A percentile compares a stretch with the other conserved stretches of the same genome.
Evolutionary conservation across 768 basidiomycete species (phyloP).

Genomic region (Lactifluus hygrophoroides): DNA sequence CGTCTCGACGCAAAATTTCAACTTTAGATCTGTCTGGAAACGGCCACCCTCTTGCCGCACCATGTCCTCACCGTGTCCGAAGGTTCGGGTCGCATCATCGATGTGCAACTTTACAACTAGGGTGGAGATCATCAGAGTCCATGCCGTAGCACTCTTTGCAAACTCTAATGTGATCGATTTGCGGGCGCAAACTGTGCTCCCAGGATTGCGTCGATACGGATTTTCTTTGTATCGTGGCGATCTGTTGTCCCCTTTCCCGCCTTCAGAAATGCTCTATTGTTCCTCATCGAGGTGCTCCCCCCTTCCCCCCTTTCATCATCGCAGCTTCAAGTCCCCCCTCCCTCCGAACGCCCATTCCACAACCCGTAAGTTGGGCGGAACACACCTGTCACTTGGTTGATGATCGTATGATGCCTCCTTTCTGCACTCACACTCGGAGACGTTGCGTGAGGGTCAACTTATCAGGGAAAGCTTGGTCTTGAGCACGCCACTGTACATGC

Average conservation of each 20-base stretch:
- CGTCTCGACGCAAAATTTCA: slow-evolving; percentile 44
- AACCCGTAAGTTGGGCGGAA: neutral
- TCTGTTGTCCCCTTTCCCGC: neutral
- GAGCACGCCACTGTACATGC: slow-evolving; percentile 55
- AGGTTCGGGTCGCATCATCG: slow-evolving; percentile 40
- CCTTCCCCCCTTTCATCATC: neutral
- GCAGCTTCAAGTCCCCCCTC: too few relatives aligned
- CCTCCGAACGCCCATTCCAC: neutral
- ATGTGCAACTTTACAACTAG: slow-evolving; percentile 27
- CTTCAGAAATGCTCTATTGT: neutral
- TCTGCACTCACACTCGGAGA: slow-evolving; percentile 51
- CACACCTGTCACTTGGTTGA: neutral
- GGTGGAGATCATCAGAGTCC: slow-evolving; percentile 3
- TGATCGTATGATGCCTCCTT: slow-evolving; percentile 40
- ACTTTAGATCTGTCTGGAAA: slow-evolving; percentile 28
- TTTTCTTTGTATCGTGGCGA: slow-evolving; percentile 39
- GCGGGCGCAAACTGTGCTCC: slow-evolving; percentile 39
- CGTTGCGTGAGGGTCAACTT: slow-evolving; percentile 53
- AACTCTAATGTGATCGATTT: slow-evolving; percentile 36
- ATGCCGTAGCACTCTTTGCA: slow-evolving; percentile 2
- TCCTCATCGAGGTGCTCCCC: neutral
- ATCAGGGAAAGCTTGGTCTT: slow-evolving; percentile 50
- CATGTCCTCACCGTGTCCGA: slow-evolving; percentile 41
- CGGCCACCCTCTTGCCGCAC: slow-evolving; percentile 34
- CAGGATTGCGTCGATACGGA: slow-evolving; percentile 50